These are phyloP conservation scores for Phialophora chinensis DNA, from an alignment of 2,329 filamentous ascomycete genomes.

Conservation along the genomic window DNA sequence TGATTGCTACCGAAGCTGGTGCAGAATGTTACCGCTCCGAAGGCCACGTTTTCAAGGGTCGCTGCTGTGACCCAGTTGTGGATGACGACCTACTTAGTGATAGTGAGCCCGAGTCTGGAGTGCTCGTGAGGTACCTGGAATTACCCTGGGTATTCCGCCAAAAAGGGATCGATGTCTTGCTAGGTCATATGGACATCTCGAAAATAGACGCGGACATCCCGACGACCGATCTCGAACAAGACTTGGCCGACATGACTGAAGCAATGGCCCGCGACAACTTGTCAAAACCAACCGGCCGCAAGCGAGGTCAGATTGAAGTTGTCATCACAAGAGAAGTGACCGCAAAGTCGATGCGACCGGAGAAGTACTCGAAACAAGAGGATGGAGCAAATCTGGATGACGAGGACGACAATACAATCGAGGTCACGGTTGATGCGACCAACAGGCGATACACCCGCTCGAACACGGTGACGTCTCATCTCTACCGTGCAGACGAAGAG, in stretches of 20 bases:
- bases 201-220: conserved; percentile 8
- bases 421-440: conserved; percentile 6
- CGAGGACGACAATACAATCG: conserved; percentile 9
- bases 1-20: conserved; percentile 6
- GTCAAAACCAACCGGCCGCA: not conserved
- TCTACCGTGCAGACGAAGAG: conserved; percentile 22
- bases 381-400: not conserved
- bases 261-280: conserved; percentile 17
- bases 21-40: not conserved
- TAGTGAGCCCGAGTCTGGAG: not conserved
- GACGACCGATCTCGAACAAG: conserved; percentile 13
- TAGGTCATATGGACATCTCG: conserved; percentile 23
- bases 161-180: conserved; percentile 29
- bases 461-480: not conserved
- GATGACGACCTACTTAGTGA: not conserved
- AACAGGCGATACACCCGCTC: not conserved
- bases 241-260: conserved; percentile 24
- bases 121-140: not conserved
- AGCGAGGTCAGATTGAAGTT: conserved; percentile 23
- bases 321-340: conserved; percentile 12
- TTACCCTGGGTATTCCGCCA: conserved; percentile 23
- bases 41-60: conserved; percentile 13
- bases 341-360: not conserved
- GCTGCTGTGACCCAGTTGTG: not conserved
- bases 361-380: not conserved